Evolutionary conservation across 1,284 basidiomycete species (phyloP), one percentile per base, ranked within the genome.

Genomic region (Ustilago vetiveriae): DNA sequence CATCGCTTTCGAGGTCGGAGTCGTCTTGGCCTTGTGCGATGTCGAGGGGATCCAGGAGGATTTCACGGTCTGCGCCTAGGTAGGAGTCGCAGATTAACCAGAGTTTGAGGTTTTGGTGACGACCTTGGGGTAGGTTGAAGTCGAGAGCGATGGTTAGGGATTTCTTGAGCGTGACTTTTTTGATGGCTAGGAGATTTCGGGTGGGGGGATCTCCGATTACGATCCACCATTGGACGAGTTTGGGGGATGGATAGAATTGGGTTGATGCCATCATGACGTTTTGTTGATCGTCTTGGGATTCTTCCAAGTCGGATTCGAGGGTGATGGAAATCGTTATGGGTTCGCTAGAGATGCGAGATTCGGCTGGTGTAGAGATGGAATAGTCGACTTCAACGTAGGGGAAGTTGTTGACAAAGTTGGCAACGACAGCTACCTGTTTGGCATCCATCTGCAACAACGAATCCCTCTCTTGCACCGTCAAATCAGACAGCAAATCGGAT

Each of bases 201-300:
- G 89, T 78, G 82, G 86, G 55, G 84, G 88, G 80, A 70, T 96
- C 92, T 26, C 94, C 94, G 6, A 98, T 87, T 33, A 98, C 93
- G 26, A 98, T 85, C 94, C 94, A 98, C 94, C 94, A 98, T 78
- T 94, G 93, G 53, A 91, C 89, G 83, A 94, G 88, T 86, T 98
- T 98, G 82, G 89, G 89, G 53, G 84, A 84, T 0, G 95, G 94
- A 85, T 92, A 99, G 85, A 90, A 93, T 0, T 94, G 92, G 1
- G 93, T 93, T 22, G 96, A 87, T 17, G 94, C 94, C 7, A 85
- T 86, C 22, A 64, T 91, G 89, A n/a, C 49, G 55, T 56, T 52
- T 45, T 86, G 86, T 13, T 83, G 85, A n/a, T 86, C 86, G 4
- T 88, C 88, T 8, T 21, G 27, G 27, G 14, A 21, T 57, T 90